Base-by-base conservation (phyloP, 257 asterid species). In the Lavandula angustifolia region DNA sequence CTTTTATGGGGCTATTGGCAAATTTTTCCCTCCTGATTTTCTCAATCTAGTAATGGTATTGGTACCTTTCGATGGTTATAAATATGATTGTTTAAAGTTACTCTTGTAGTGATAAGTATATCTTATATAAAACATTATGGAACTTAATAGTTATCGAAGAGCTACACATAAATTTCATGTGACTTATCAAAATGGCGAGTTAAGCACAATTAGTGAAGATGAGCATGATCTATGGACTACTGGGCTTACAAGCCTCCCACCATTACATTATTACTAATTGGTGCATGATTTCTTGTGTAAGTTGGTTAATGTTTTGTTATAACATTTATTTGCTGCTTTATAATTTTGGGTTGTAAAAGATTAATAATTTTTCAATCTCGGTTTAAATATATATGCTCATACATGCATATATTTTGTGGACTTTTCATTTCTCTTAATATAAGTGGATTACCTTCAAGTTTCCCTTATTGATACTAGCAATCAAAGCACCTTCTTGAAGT, bases 171-270 rank as follows among this genome's bases (percentile, higher is more conserved):
- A 75, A 76, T 83, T 81, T 82, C 46, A 12, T 41, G 75, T 68
- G 64, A 43, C 80, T 35, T 73, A 82, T 71, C 94, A 84, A 81
- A 92, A 92, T 76, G 97, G 99, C 29, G 81, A 81, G 33, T 69
- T 29, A 56, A 64, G 72, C 73, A 47, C 80, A 42, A 73, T 60
- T 70, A 42, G 80, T 40, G 90, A 84, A 58, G 94, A 82, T 50
- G 97, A 84, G 75, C 81, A 82, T 75, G 99, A 92, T 72, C 99
- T 96, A 12, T 92, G 97, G 99, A 92, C 96, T n/a, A 96, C 64
- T 92, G 97, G 97, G 97, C 97, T 22, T 92, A 89, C 84, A 85
- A 75, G 80, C 99, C 99, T 70, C 96, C 79, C 47, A 92, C 99
- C 4, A 73, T 89, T 66, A 87, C 99, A 33, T 76, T 84, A 66